These are phyloP conservation scores for Avena sativa DNA, from an alignment of 176 grass and related monocot species.

Conservation along the genomic window DNA sequence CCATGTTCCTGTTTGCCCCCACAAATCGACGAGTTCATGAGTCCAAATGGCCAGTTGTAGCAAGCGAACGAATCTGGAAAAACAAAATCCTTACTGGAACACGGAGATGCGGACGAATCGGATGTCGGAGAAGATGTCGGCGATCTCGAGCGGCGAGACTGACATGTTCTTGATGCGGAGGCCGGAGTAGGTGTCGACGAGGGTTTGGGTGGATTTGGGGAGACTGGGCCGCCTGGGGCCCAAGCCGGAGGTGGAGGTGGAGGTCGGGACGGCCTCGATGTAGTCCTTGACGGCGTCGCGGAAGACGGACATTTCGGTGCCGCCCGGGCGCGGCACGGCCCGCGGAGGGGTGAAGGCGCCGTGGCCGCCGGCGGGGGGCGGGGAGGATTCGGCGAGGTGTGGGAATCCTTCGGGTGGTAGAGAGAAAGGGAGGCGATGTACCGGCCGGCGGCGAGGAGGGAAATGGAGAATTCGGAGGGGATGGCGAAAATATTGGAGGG, in stretches of 20 bases:
- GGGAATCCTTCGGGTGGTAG: constrained; percentile 5
- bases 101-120: constrained; percentile 81
- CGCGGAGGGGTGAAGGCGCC: constrained; percentile 47
- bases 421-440: background rate
- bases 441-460: constrained; percentile 25
- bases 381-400: constrained; percentile 58
- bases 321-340: constrained; percentile 30
- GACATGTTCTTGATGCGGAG: constrained; percentile 59
- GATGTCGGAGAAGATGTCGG: constrained; percentile 77
- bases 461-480: constrained; percentile 19
- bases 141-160: constrained; percentile 61
- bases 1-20: constrained; percentile 28
- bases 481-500: background rate
- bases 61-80: no score
- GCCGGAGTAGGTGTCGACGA: constrained; percentile 53
- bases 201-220: constrained; percentile 36
- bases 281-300: constrained; percentile 91
- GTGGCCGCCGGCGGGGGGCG: constrained; percentile 26
- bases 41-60: background rate
- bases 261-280: constrained; percentile 45
- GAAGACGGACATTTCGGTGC: constrained; percentile 87
- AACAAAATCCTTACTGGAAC: constrained; percentile 58
- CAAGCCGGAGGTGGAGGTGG: background rate
- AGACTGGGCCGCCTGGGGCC: constrained; percentile 24
- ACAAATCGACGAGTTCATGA: background rate